Evolutionary conservation across 352 stramenopile genomes (phyloP).

Genomic region (Phytophthora palmivora): DNA sequence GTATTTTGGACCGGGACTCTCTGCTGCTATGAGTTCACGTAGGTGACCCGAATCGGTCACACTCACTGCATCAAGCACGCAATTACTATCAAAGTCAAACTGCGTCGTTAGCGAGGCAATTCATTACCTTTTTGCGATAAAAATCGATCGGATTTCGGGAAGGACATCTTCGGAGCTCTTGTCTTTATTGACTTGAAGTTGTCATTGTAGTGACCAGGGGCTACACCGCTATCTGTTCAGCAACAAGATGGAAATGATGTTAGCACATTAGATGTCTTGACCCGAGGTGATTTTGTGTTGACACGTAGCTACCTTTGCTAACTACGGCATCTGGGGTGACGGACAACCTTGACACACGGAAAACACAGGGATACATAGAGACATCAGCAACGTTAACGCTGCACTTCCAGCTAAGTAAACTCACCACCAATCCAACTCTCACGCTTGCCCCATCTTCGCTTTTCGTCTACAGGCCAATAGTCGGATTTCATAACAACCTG

Average conservation of each 20-base stretch:
- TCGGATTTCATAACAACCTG: constrained; percentile 81
- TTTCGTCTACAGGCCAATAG: constrained; percentile 70
- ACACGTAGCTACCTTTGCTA: constrained; percentile 49
- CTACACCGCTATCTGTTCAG: constrained; percentile 65
- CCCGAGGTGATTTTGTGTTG: not conserved
- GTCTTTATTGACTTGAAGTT: constrained; percentile 71
- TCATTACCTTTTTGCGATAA: constrained; percentile 78
- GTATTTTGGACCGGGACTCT: constrained; percentile 87
- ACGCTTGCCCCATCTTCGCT: constrained; percentile 72
- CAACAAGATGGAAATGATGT: constrained; percentile 1
- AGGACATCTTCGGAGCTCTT: constrained; percentile 72
- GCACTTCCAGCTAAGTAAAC: not conserved
- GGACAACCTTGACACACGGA: constrained; percentile 32
- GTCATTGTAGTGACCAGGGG: constrained; percentile 74
- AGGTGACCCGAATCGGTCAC: constrained; percentile 71
- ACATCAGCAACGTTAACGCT: not conserved
- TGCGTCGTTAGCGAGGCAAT: not conserved
- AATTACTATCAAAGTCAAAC: constrained; percentile 2
- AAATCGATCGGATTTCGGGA: constrained; percentile 82
- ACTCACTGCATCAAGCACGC: constrained; percentile 51
- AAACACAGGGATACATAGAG: constrained; percentile 4
- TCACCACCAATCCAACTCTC: constrained; percentile 85
- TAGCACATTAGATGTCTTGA: constrained; percentile 5
- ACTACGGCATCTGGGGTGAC: constrained; percentile 61
- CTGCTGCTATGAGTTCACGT: constrained; percentile 74